A percentile compares a stretch with the other conserved stretches of the same genome.
phyloP scores from a whole-genome alignment of 768 basidiomycete species.

The Calocybe indica region DNA sequence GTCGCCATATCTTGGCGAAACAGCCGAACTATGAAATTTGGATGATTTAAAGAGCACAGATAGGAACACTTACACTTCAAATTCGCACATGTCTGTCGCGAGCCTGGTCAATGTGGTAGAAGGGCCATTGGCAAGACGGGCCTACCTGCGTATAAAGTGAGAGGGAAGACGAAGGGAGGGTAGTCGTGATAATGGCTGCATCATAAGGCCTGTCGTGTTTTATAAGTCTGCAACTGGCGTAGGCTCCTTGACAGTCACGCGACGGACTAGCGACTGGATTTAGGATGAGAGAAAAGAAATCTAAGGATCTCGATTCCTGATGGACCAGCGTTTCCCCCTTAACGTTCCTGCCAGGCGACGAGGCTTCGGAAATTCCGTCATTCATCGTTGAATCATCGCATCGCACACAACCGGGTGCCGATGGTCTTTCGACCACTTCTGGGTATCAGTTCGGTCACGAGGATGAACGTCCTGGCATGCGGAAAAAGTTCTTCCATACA shows the following conservation, averaged over 20 bases:
- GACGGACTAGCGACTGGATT: not conserved
- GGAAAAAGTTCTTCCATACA: constrained; percentile 5
- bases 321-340: no score
- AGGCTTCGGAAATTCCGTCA: constrained; percentile 13
- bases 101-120: constrained; percentile 3
- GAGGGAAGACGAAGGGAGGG: no score
- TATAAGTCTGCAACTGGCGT: no score
- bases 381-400: constrained; percentile 1
- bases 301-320: constrained; percentile 13
- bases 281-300: constrained; percentile 13
- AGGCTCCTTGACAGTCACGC: no score
- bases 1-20: constrained; percentile 30
- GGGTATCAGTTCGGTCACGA: constrained; percentile 12
- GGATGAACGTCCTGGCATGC: constrained; percentile 2
- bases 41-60: not conserved
- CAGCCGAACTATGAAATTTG: not conserved
- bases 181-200: no score
- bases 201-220: no score
- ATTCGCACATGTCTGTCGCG: constrained; percentile 42
- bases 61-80: constrained; percentile 43
- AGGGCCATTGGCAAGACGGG: no score
- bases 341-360: constrained; percentile 5
- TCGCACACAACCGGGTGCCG: constrained; percentile 10
- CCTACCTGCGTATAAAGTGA: no score
- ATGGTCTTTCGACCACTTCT: constrained; percentile 8